Conservation (phyloP, 805 yeast genomes). For the Starmera amethionina region DNA sequence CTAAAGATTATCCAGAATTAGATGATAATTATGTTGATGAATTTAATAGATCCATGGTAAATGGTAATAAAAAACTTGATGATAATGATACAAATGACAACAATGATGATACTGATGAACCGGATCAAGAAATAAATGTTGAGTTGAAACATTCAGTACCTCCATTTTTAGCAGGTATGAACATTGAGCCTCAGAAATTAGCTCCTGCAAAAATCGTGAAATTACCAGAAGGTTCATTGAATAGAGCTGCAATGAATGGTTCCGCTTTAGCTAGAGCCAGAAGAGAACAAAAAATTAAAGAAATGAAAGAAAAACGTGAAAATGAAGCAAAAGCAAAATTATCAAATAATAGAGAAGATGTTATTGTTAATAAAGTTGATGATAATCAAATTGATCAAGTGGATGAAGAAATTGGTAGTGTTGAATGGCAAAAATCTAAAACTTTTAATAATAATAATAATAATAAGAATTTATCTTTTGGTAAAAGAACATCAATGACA, state of each 20-base stretch:
- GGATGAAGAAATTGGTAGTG: constrained; percentile 15
- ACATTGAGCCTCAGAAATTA: constrained; percentile 23
- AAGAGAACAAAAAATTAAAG: constrained; percentile 46
- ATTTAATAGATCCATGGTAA: constrained; percentile 5
- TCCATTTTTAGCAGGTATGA: constrained; percentile 54
- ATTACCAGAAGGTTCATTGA: constrained; percentile 72
- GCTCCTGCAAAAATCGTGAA: constrained; percentile 50
- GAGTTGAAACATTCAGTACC: constrained; percentile 68
- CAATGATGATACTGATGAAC: constrained; percentile 19
- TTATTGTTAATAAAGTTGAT: constrained; percentile 13
- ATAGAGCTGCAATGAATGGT: constrained; percentile 68
- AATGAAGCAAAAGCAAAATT: constrained; percentile 17
- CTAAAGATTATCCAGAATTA: constrained; percentile 61
- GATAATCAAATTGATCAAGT: not conserved
- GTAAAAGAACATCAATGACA: constrained; percentile 31
- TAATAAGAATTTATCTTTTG: constrained; percentile 22
- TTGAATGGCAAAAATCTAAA: constrained; percentile 14
- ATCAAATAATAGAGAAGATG: constrained; percentile 27
- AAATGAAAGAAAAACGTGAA: constrained; percentile 31
- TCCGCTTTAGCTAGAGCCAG: constrained; percentile 56
- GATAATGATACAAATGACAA: constrained; percentile 6
- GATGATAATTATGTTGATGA: constrained; percentile 14
- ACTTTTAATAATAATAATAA: constrained; percentile 12
- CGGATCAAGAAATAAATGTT: constrained; percentile 51
- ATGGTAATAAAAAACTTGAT: constrained; percentile 17